phyloP scores from a whole-genome alignment of 345 rosid genomes.

The Hibiscus mutabilis region DNA sequence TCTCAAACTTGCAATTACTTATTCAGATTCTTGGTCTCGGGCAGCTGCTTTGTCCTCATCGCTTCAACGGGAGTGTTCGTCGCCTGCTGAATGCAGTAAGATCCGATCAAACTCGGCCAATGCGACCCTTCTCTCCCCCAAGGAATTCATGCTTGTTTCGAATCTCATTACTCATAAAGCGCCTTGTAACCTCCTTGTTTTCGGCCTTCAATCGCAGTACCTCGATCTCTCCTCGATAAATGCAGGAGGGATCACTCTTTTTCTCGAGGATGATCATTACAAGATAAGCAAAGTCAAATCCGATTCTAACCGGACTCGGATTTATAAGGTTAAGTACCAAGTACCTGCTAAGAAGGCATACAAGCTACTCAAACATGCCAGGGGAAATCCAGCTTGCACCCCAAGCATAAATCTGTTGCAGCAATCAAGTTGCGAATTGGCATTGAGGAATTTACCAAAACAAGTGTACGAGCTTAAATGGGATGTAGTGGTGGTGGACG shows the following conservation, averaged over 20 bases:
- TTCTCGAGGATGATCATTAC: constrained; percentile 56
- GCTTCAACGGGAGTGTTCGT: constrained; percentile 23
- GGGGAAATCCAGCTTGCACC: constrained; percentile 46
- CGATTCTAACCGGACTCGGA: constrained; percentile 31
- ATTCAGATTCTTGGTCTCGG: constrained; percentile 31
- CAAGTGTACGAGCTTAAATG: constrained; percentile 51
- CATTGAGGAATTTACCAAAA: constrained; percentile 43
- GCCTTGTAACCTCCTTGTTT: constrained; percentile 83
- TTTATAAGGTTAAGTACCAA: constrained; percentile 47
- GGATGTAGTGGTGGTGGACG: constrained; percentile 65
- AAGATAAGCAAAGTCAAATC: constrained; percentile 33
- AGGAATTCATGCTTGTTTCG: constrained; percentile 56
- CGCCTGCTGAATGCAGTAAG: constrained; percentile 15
- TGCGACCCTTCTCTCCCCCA: constrained; percentile 34
- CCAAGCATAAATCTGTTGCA: constrained; percentile 31
- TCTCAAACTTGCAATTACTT: constrained; percentile 38
- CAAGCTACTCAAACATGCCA: constrained; percentile 66
- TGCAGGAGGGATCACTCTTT: constrained; percentile 51
- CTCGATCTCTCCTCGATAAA: constrained; percentile 49
- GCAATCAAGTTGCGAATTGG: constrained; percentile 47
- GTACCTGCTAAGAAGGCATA: constrained; percentile 57
- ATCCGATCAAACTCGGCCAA: constrained; percentile 11
- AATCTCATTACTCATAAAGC: constrained; percentile 37
- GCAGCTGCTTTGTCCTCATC: constrained; percentile 23
- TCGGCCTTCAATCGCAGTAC: constrained; percentile 54